Percentiles rank a stretch among this genome's conserved stretches.
Conservation (phyloP, 108 stramenopile species). For the Epipyxis sp. region DNA sequence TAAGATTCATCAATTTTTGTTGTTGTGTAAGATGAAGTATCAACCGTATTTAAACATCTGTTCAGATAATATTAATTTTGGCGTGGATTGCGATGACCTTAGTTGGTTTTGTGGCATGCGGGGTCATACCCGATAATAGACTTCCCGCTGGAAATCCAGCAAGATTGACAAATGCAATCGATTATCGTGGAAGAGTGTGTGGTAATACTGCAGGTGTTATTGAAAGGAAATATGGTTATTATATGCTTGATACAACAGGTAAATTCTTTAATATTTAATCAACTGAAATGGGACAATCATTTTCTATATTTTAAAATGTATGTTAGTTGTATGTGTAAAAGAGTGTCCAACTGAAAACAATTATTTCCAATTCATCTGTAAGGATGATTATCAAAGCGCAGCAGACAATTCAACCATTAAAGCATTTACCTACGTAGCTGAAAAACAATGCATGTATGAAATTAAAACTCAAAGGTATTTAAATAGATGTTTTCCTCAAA, state of each 20-base stretch:
- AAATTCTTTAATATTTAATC: too few relatives aligned
- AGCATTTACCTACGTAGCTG: neutral
- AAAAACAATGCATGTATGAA: constrained; percentile 1
- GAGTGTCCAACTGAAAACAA: neutral
- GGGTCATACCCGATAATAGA: constrained; percentile 32
- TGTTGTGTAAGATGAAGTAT: constrained; percentile 27
- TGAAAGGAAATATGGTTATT: constrained; percentile 1
- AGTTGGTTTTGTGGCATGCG: constrained; percentile 48
- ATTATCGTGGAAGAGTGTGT: constrained; percentile 54
- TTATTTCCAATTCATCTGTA: neutral
- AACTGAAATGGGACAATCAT: too few relatives aligned
- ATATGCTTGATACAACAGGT: neutral
- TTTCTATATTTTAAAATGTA: too few relatives aligned
- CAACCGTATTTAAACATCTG: neutral
- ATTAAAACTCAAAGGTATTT: neutral
- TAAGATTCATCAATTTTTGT: constrained; percentile 51
- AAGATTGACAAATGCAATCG: constrained; percentile 56
- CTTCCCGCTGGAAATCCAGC: constrained; percentile 47
- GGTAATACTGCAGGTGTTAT: constrained; percentile 40
- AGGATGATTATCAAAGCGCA: neutral
- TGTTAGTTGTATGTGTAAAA: neutral
- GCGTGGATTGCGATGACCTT: constrained; percentile 53
- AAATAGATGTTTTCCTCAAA: neutral
- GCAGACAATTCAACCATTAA: neutral
- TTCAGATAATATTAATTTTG: constrained; percentile 39